Evolutionary conservation across 1,284 basidiomycete species (phyloP).

Genomic region (Trametes hirsuta): DNA sequence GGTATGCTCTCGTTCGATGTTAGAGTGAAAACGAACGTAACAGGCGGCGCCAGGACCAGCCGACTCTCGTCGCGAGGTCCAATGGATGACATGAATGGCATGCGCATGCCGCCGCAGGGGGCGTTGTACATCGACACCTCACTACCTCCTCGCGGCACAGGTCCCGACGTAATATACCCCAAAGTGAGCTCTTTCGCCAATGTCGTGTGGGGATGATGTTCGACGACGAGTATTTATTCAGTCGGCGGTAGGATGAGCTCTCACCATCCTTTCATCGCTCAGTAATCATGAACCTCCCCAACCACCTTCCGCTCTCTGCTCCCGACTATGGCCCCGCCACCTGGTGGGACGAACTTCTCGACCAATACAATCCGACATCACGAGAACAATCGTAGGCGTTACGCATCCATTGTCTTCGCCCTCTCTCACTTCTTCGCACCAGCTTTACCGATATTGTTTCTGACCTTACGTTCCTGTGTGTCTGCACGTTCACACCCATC

Average conservation of each 20-base stretch:
- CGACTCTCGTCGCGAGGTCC: constrained; percentile 28
- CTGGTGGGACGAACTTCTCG: constrained; percentile 69
- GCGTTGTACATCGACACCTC: constrained; percentile 35
- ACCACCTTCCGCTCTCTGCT: constrained; percentile 37
- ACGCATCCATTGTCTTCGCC: neutral
- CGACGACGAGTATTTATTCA: constrained; percentile 39
- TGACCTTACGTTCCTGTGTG: constrained; percentile 62
- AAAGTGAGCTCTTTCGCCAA: constrained; percentile 33
- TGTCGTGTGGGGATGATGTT: constrained; percentile 21
- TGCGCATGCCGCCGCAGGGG: constrained; percentile 29
- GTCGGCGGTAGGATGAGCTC: constrained; percentile 35
- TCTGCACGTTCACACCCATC: constrained; percentile 8
- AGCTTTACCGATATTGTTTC: constrained; percentile 56
- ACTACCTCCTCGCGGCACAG: constrained; percentile 28
- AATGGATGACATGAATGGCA: constrained; percentile 30
- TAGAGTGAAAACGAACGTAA: constrained; percentile 34
- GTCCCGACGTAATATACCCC: constrained; percentile 35
- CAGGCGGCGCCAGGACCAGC: constrained; percentile 30
- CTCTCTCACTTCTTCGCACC: constrained; percentile 14
- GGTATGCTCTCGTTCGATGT: constrained; percentile 32
- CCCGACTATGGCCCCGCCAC: constrained; percentile 49
- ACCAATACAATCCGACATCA: constrained; percentile 44
- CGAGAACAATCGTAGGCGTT: constrained; percentile 48
- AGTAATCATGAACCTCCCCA: constrained; percentile 28
- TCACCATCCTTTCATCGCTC: constrained; percentile 31